Evolutionary conservation across 1,284 basidiomycete genomes (phyloP).

Genomic region (Austroboletus rostrupii): DNA sequence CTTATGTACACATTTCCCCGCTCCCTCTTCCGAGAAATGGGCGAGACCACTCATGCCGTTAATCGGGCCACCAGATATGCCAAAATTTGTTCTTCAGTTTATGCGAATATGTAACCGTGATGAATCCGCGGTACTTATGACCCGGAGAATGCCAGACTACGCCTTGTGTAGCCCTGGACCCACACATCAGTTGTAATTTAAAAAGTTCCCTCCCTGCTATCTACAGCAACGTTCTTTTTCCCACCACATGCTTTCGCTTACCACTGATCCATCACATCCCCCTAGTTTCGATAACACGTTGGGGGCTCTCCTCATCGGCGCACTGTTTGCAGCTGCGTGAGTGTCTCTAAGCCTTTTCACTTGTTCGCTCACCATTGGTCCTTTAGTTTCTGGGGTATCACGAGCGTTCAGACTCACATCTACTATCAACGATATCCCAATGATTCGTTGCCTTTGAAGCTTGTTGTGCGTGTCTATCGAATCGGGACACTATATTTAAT

Average conservation of each 20-base stretch:
- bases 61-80: too few relatives aligned
- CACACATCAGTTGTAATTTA: slow-evolving; percentile 1
- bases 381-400: slow-evolving; percentile 53
- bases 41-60: too few relatives aligned
- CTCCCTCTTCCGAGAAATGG: too few relatives aligned
- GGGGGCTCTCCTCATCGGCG: slow-evolving; percentile 47
- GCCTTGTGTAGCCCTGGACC: neutral
- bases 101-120: too few relatives aligned
- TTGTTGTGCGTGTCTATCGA: slow-evolving; percentile 33
- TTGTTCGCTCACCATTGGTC: neutral
- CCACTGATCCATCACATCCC: neutral
- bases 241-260: slow-evolving; percentile 3
- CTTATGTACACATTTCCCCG: too few relatives aligned
- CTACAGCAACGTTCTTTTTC: neutral
- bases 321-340: slow-evolving; percentile 44
- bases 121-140: too few relatives aligned
- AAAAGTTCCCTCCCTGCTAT: neutral
- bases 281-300: slow-evolving; percentile 36
- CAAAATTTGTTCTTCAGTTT: too few relatives aligned
- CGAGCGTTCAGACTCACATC: slow-evolving; percentile 49
- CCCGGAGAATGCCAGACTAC: too few relatives aligned
- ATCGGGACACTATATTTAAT: neutral
- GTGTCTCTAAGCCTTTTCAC: neutral
- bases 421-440: slow-evolving; percentile 43
- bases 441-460: slow-evolving; percentile 38